Evolutionary conservation across 169 alveolate species (phyloP), one percentile per base, ranked within the genome.

Genomic region (Sarcocystis neurona): DNA sequence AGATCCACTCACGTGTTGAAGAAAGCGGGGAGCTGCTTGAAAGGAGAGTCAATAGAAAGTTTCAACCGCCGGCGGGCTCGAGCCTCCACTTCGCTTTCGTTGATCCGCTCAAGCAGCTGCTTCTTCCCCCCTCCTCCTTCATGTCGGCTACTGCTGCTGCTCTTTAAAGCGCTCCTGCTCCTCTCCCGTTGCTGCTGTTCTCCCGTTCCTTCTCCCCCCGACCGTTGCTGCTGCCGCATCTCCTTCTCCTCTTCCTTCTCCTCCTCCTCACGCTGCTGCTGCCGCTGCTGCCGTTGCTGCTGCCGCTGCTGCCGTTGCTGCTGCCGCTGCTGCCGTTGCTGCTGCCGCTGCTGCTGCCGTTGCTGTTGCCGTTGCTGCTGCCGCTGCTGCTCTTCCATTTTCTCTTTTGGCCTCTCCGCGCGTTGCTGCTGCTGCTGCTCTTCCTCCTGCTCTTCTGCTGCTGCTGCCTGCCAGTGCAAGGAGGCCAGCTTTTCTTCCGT

Each of bases 21-120:
- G n/a, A 37, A 20, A 37, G 75, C 41, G 75, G 75, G 75, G 75
- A 37, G 82, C 15, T 34, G 15, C 56, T 72, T 48, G 56, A 39
- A 72, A 37, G 82, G 82, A 12, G 82, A 72, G 30, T n/a, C 58
- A 39, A 72, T 34, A 5, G 82, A 37, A 32, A 72, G 48, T 27
- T 72, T 72, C 48, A 72, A 47, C 2, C 82, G 53, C 0, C 53
- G 50, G 27, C 27, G 34, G 6, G 39, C 2, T 39, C 32, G 15
- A 10, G 58, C 56, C 56, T 72, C 58, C 6, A 56, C 82, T 4
- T 72, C 82, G 34, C 58, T 72, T 30, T 37, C 34, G 10, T 53
- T 53, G 41, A 72, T 39, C 34, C 34, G 30, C 23, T 72, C 82
- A n/a, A n/a, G n/a, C n/a, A n/a, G 66, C 30, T 15, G 66, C 12